These are phyloP conservation scores for Sarocladiaceae sp. DNA, from an alignment of 2,329 filamentous ascomycete genomes.

Conservation along the genomic window DNA sequence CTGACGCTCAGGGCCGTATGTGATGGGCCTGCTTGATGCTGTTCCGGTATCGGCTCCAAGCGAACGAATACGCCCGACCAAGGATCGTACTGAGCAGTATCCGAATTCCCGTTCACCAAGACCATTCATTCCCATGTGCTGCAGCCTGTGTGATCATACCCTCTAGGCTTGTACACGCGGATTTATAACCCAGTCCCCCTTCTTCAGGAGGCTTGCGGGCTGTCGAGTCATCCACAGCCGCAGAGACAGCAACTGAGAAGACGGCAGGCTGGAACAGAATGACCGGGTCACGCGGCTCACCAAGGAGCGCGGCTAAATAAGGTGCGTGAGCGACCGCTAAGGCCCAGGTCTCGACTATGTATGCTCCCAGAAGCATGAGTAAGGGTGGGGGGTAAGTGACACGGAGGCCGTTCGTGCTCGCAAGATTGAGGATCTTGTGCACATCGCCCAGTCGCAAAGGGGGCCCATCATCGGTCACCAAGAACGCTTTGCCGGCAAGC, in stretches of 20 bases:
- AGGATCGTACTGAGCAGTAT: slow-evolving; percentile 15
- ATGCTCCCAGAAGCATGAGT: slow-evolving; percentile 29
- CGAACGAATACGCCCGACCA: not conserved
- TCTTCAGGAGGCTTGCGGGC: slow-evolving; percentile 30
- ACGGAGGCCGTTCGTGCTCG: slow-evolving; percentile 24
- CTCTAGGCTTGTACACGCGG: slow-evolving; percentile 31
- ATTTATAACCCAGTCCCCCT: slow-evolving; percentile 35
- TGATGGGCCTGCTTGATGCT: no score
- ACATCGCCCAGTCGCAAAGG: slow-evolving; percentile 34
- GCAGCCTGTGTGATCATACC: slow-evolving; percentile 21
- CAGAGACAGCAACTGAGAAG: slow-evolving; percentile 22
- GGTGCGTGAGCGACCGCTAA: slow-evolving; percentile 13
- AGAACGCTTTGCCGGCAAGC: slow-evolving; percentile 38
- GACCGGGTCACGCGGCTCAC: slow-evolving; percentile 18
- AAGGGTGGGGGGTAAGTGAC: slow-evolving; percentile 27
- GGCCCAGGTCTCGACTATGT: slow-evolving; percentile 20
- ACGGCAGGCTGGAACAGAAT: slow-evolving; percentile 32
- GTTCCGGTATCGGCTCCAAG: no score
- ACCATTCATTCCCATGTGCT: not conserved
- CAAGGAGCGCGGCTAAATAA: slow-evolving; percentile 13
- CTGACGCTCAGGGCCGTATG: no score
- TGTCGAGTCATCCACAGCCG: slow-evolving; percentile 25
- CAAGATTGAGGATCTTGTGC: slow-evolving; percentile 25
- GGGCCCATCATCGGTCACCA: slow-evolving; percentile 43
- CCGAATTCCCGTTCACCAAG: slow-evolving; percentile 7